Conservation (phyloP, 495 filamentous ascomycete species). For the Staphylotrichum longicolle region DNA sequence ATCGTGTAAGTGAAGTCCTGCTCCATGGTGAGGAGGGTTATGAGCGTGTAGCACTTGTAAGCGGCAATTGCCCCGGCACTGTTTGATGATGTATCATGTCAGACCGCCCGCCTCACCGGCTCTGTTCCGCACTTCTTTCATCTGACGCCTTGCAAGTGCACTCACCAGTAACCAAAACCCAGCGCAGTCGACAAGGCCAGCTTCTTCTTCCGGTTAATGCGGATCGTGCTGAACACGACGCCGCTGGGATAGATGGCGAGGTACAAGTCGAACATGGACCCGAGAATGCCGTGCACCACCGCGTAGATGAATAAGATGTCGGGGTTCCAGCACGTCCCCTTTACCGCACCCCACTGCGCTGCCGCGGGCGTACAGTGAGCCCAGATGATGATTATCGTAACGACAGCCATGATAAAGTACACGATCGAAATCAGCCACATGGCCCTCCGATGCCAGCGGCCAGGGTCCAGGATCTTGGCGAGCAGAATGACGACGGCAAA, state of each 20-base stretch:
- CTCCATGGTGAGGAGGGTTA: background rate
- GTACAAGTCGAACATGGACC: too few relatives aligned
- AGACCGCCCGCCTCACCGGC: too few relatives aligned
- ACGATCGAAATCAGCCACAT: conserved; percentile 27
- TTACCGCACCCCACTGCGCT: conserved; percentile 22
- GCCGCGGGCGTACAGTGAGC: conserved; percentile 27
- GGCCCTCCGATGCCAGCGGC: conserved; percentile 13
- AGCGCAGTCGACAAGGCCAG: conserved; percentile 23
- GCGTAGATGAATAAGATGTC: conserved; percentile 26
- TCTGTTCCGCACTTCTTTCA: too few relatives aligned
- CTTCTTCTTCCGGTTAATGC: conserved; percentile 29
- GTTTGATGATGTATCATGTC: background rate
- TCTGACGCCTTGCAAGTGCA: background rate
- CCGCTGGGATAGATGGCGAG: too few relatives aligned
- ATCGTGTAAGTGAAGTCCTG: too few relatives aligned
- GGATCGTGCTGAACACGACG: background rate
- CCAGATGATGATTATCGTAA: conserved; percentile 28
- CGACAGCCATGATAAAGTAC: conserved; percentile 16
- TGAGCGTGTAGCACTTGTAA: conserved; percentile 27
- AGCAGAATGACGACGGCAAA: conserved; percentile 30
- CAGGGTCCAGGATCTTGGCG: conserved; percentile 24
- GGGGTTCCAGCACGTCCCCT: conserved; percentile 24
- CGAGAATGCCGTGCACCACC: conserved; percentile 19
- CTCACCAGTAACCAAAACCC: conserved; percentile 30
- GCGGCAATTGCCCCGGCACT: conserved; percentile 23